A percentile compares a stretch with the other conserved stretches of the same genome.
Evolutionary conservation across 169 alveolate genomes (phyloP).

Genomic region (Plasmodium gaboni): DNA sequence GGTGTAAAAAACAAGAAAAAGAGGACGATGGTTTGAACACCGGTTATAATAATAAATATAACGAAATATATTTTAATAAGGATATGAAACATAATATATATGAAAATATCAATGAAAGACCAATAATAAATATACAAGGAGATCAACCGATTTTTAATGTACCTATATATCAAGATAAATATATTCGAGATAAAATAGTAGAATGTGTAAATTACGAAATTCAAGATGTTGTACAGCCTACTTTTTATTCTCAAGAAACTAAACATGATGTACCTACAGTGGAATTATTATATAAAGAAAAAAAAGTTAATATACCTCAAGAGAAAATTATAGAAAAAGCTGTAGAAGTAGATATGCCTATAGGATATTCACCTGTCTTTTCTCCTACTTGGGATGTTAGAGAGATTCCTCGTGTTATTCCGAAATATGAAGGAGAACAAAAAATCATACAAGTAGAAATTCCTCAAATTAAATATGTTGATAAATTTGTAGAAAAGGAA

Average conservation of each 20-base stretch:
- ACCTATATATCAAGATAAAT: slow-evolving; percentile 89
- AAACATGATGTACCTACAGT: slow-evolving; percentile 89
- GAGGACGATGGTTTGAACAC: not conserved
- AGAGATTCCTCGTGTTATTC: slow-evolving; percentile 89
- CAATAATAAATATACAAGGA: slow-evolving; percentile 85
- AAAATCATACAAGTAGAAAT: slow-evolving; percentile 87
- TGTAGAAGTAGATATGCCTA: slow-evolving; percentile 86
- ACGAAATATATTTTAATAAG: slow-evolving; percentile 12
- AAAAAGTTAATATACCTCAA: slow-evolving; percentile 81
- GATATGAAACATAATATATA: slow-evolving; percentile 30
- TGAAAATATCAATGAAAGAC: slow-evolving; percentile 76
- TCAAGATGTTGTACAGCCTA: slow-evolving; percentile 87
- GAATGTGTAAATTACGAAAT: slow-evolving; percentile 87
- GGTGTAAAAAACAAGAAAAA: slow-evolving; percentile 17
- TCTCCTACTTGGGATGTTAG: slow-evolving; percentile 90
- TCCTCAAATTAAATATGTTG: slow-evolving; percentile 88
- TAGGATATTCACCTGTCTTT: slow-evolving; percentile 89
- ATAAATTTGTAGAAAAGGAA: slow-evolving; percentile 88
- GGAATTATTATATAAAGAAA: slow-evolving; percentile 85
- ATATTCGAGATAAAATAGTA: slow-evolving; percentile 87
- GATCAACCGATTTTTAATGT: slow-evolving; percentile 90
- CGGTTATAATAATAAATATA: not conserved
- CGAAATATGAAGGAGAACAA: slow-evolving; percentile 91
- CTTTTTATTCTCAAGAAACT: slow-evolving; percentile 86
- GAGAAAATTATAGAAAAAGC: slow-evolving; percentile 83